These are phyloP conservation scores for Wickerhamomyces queroliae DNA, from an alignment of 805 yeast species.

Conservation along the genomic window DNA sequence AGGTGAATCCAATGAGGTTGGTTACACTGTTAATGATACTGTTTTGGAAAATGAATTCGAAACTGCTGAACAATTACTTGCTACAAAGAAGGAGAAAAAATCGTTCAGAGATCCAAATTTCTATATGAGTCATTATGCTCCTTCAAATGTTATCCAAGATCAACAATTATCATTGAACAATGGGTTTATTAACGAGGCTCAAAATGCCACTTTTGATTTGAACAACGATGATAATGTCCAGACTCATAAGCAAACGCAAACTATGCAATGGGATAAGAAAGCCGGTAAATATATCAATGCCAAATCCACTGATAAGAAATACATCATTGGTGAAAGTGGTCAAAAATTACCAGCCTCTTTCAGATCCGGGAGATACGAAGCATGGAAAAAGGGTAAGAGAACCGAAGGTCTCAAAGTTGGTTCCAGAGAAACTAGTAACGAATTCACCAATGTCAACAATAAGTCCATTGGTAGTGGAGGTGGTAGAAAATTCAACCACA, in stretches of 20 bases:
- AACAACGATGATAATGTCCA: constrained; percentile 70
- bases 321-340: constrained; percentile 92
- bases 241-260: constrained; percentile 57
- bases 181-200: constrained; percentile 80
- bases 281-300: constrained; percentile 84
- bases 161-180: constrained; percentile 51
- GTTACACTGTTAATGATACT: constrained; percentile 38
- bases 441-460: constrained; percentile 24
- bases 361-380: constrained; percentile 86
- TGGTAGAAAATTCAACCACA: constrained; percentile 66
- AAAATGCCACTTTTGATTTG: constrained; percentile 81
- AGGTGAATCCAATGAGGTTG: constrained; percentile 42
- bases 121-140: constrained; percentile 87
- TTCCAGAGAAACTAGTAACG: constrained; percentile 37
- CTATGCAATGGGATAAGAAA: constrained; percentile 89
- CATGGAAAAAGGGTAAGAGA: constrained; percentile 77
- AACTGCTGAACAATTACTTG: constrained; percentile 30
- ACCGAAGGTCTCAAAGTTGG: constrained; percentile 50
- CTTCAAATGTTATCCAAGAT: constrained; percentile 75
- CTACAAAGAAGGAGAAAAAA: constrained; percentile 28
- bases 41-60: constrained; percentile 33
- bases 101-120: constrained; percentile 71
- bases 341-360: constrained; percentile 87
- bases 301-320: constrained; percentile 76
- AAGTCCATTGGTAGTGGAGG: constrained; percentile 23